Conservation (phyloP, 2,329 filamentous ascomycete genomes). For the Magnaporthiopsis poae region DNA sequence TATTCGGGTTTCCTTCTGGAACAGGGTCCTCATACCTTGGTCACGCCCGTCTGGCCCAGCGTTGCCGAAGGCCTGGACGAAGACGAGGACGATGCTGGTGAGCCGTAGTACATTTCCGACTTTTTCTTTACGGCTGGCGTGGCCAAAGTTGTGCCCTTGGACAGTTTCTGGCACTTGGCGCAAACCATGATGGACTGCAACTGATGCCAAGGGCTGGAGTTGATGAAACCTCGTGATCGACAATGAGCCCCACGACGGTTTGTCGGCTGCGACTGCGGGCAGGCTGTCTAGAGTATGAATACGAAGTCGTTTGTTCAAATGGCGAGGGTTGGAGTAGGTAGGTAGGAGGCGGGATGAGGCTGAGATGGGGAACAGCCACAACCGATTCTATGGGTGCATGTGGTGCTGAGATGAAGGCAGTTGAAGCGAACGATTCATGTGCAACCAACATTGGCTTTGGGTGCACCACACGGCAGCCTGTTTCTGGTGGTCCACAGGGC, state of each 20-base stretch:
- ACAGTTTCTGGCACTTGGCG: conserved; percentile 52
- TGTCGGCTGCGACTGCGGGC: not conserved
- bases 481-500: not conserved
- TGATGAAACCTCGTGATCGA: not conserved
- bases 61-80: conserved; percentile 39
- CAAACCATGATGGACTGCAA: conserved; percentile 37
- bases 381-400: not conserved
- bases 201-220: not conserved
- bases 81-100: conserved; percentile 35
- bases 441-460: too few species aligned
- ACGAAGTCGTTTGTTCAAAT: not conserved
- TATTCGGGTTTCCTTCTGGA: not conserved
- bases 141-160: conserved; percentile 50
- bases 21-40: conserved; percentile 35
- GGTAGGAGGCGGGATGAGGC: not conserved
- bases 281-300: too few species aligned
- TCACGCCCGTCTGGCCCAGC: conserved; percentile 46
- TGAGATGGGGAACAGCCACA: not conserved
- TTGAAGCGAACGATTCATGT: too few species aligned
- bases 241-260: not conserved
- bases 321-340: not conserved
- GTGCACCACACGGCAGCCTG: not conserved
- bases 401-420: too few species aligned
- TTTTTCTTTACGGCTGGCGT: conserved; percentile 59
- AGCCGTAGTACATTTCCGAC: conserved; percentile 57